Base-by-base conservation (phyloP, 495 filamentous ascomycete species). In the Parmelia sp. region DNA sequence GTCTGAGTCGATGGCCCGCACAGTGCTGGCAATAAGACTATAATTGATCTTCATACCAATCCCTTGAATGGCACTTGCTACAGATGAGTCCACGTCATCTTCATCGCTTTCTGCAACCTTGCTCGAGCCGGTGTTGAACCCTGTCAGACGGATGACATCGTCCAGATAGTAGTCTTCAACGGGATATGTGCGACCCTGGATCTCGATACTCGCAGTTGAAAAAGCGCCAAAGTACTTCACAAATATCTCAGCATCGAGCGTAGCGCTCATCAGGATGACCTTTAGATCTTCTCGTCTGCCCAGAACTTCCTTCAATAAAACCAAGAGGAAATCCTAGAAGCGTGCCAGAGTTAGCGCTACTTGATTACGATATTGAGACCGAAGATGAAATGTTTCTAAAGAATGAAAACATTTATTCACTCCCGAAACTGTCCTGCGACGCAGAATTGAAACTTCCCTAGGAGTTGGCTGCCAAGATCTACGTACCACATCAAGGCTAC, bases 251-350 rank as follows among this genome's bases (percentile, higher is more conserved):
- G 95, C 92, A 74, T 98, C 94, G 4, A 98, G 84, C 10, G 94
- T 98, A 17, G 94, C 94, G 73, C 91, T 96, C 95, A 98, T 98
- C n/a, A 98, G 79, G 44, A 98, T 86, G 47, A 98, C 85, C 74
- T 91, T 96, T 11, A 98, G 76, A 65, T 97, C 91, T 64, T 86
- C 86, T 57, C 91, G 83, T 66, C 81, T 78, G 53, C 80, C 82
- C 47, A 97, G 73, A 51, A 97, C 89, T 71, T 96, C 88, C 62
- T 90, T 84, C n/a, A 97, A 77, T 31, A 98, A 82, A 44, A 91
- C 90, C 44, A 98, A 75, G 10, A 98, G 80, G 72, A 98, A 96
- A 72, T 98, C 94, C 47, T 51, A 29, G 23, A 17, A 51, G 9
- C 5, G 6, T 47, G 0, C 23, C 44, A 9, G n/a, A 47, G 21